Percentiles rank a stretch among this genome's conserved stretches.
These are phyloP conservation scores for Bipolaris sorokiniana DNA, from an alignment of 2,329 filamentous ascomycete species.

Conservation along the genomic window DNA sequence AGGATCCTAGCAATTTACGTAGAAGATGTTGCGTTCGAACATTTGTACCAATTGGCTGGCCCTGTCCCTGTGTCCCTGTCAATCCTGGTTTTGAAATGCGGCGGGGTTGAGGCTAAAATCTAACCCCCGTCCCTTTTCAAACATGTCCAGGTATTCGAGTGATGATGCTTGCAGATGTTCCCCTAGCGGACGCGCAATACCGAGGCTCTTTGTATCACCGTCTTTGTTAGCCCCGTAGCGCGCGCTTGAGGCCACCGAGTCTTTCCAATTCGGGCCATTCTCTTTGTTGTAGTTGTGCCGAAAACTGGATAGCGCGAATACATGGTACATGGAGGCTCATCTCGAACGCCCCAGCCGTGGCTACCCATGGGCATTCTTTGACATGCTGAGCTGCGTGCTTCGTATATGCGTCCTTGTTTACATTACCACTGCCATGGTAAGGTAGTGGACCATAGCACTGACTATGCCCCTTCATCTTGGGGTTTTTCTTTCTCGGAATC, in stretches of 20 bases:
- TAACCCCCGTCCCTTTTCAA: not conserved
- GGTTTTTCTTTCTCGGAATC: conserved; percentile 8
- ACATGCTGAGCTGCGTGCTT: not conserved
- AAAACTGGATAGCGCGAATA: conserved; percentile 4
- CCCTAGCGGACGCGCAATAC: not conserved
- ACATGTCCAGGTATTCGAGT: not conserved
- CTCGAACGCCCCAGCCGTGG: conserved; percentile 15
- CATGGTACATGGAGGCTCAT: conserved; percentile 13
- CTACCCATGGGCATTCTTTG: conserved; percentile 8
- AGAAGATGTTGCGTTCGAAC: not conserved
- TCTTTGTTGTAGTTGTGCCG: conserved; percentile 11
- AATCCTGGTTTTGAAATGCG: not conserved
- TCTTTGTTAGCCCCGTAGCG: conserved; percentile 5
- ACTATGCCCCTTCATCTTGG: conserved; percentile 1
- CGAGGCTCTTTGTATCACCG: conserved; percentile 11
- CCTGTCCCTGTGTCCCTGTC: not conserved
- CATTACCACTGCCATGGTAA: conserved; percentile 8
- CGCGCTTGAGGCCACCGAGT: conserved; percentile 1
- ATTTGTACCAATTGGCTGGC: not conserved
- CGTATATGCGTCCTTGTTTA: conserved; percentile 10
- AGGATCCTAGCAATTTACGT: not conserved
- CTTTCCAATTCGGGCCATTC: not conserved
- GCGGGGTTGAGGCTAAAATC: not conserved
- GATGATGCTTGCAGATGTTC: not conserved
- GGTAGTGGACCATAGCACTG: not conserved